Base-by-base conservation (phyloP, 2,329 filamentous ascomycete species). In the Aspergillus caelatus region DNA sequence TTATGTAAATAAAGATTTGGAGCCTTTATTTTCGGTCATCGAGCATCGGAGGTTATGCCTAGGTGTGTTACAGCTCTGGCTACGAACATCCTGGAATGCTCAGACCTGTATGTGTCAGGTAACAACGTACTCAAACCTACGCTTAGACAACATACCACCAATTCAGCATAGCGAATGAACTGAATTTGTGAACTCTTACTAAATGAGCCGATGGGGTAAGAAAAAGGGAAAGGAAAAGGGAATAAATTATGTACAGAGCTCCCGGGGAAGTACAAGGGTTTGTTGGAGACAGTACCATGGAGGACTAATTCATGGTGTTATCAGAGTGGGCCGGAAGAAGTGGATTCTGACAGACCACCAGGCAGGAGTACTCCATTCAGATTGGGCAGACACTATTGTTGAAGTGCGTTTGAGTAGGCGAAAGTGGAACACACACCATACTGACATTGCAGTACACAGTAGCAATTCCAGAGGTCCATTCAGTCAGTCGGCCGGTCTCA, bases 281-380 rank as follows among this genome's bases (percentile, higher is more conserved):
- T 50, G 32, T 50, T 50, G 16, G 4, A 50, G 16, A 19, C n/a
- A 23, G 23, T 30, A 12, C 30, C 30, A 12, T 36, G 21, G 32
- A 28, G 30, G 52, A 12, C 12, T 32, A 36, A 46, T 62, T 45
- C 39, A 62, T 32, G 11, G 23, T 59, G 41, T 56, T 32, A 34
- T 53, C 28, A 26, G 19, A 34, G 56, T 56, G 61, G 61, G 57
- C 57, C 61, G 41, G 30, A 32, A 5, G 23, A 34, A 54, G 61
- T 59, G 61, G 61, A 39, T 62, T 62, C 57, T 62, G 61, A 62
- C 61, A 62, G 61, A 41, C 61, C 56, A 52, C 56, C 53, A 36
- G 55, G 60, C 50, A 53, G 32, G 48, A 43, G 36, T 19, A 59
- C 48, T 56, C 48, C 56, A 62, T 62, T 62, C 11, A 61, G 53